Conservation (phyloP, 2,329 filamentous ascomycete species). For the Colletotrichum musae region DNA sequence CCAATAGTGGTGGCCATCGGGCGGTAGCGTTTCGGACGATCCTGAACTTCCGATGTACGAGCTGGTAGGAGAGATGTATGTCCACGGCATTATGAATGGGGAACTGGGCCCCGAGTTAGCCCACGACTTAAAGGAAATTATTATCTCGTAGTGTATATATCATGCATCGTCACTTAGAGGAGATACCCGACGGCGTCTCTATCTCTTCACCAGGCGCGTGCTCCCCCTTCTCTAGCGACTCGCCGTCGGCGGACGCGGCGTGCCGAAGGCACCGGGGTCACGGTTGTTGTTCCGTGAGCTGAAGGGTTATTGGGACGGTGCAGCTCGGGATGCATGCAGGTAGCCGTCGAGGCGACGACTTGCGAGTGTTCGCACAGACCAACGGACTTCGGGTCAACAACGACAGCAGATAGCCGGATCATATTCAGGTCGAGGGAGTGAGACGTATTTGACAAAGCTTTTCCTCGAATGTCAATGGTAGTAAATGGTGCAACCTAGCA, state of each 20-base stretch:
- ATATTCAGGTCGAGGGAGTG: not conserved
- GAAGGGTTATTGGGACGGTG: not conserved
- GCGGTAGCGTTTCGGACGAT: too few relatives aligned
- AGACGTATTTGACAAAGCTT: too few relatives aligned
- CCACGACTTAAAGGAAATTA: too few relatives aligned
- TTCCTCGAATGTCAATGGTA: too few relatives aligned
- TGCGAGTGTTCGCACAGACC: not conserved
- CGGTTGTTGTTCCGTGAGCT: not conserved
- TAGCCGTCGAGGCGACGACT: not conserved
- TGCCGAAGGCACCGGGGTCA: not conserved
- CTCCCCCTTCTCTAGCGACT: conserved; percentile 52
- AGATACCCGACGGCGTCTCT: conserved; percentile 46
- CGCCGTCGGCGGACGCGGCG: conserved; percentile 41
- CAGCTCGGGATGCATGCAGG: not conserved
- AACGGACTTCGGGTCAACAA: not conserved
- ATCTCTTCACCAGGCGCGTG: conserved; percentile 51
- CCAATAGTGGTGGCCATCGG: too few relatives aligned
- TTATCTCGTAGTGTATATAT: not conserved
- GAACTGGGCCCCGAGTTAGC: too few relatives aligned
- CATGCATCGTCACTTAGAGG: not conserved
- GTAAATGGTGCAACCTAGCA: too few relatives aligned
- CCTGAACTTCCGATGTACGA: too few relatives aligned
- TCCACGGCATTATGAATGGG: too few relatives aligned
- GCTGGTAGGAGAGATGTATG: too few relatives aligned
- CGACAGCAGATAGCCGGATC: not conserved